Percentiles rank a stretch among this genome's conserved stretches.
Conservation (phyloP, 305 asterid genomes). For the Lippia alba region DNA sequence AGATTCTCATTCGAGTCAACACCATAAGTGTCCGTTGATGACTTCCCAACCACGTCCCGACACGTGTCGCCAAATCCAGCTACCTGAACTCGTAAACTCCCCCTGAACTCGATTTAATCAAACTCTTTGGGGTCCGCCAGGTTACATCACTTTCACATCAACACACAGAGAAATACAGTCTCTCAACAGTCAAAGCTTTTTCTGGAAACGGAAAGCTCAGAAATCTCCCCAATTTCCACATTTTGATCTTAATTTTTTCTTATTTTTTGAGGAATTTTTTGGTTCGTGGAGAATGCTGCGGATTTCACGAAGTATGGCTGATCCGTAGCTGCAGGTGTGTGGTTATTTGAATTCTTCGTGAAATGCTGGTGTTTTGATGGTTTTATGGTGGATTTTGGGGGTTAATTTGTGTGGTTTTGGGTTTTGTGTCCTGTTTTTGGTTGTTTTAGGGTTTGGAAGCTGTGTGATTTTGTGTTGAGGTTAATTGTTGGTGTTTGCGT, state of each 20-base stretch:
- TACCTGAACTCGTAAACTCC: slow-evolving; percentile 44
- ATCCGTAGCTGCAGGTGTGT: slow-evolving; percentile 45
- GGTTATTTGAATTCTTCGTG: background rate
- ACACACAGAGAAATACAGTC: slow-evolving; percentile 16
- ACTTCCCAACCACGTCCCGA: slow-evolving; percentile 20
- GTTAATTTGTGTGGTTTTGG: slow-evolving; percentile 5
- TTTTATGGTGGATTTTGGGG: background rate
- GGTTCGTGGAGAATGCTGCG: slow-evolving; percentile 9
- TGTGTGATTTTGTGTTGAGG: slow-evolving; percentile 35
- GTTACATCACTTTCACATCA: slow-evolving; percentile 35
- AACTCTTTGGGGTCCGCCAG: slow-evolving; percentile 65
- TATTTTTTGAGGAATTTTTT: background rate
- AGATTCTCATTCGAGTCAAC: slow-evolving; percentile 35
- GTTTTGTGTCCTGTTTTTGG: slow-evolving; percentile 6
- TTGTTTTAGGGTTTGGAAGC: slow-evolving; percentile 43
- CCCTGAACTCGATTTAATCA: slow-evolving; percentile 54
- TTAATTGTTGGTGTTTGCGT: slow-evolving; percentile 17
- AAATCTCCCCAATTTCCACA: slow-evolving; percentile 23
- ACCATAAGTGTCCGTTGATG: slow-evolving; percentile 30
- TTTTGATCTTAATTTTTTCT: slow-evolving; percentile 29
- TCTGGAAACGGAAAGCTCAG: slow-evolving; percentile 48
- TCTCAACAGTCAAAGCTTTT: slow-evolving; percentile 55
- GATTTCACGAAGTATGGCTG: slow-evolving; percentile 37
- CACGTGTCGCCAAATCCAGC: slow-evolving; percentile 41
- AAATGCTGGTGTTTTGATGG: slow-evolving; percentile 21